Conservation (phyloP, 2,329 filamentous ascomycete species). For the Escovopsis weberi region DNA sequence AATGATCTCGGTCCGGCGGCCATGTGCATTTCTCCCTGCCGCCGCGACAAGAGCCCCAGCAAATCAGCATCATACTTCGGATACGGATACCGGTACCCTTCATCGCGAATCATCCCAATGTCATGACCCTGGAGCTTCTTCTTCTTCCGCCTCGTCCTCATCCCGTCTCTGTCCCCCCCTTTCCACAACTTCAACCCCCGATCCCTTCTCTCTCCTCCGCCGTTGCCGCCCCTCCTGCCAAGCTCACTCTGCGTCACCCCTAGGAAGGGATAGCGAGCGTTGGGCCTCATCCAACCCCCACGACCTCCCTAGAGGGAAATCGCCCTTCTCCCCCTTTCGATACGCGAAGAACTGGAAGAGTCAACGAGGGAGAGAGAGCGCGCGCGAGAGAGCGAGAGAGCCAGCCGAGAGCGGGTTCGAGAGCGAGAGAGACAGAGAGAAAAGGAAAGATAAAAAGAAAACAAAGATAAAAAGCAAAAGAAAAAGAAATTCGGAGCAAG, state of each 20-base stretch:
- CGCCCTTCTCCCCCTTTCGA: background rate
- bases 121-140: constrained; percentile 1
- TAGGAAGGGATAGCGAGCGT: background rate
- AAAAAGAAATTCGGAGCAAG: background rate
- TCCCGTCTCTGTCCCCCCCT: constrained; percentile 1
- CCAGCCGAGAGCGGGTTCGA: no score
- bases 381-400: no score
- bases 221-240: constrained; percentile 3
- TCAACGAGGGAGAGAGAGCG: no score
- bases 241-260: constrained; percentile 4
- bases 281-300: constrained; percentile 1
- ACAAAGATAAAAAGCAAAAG: no score
- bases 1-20: background rate
- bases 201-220: background rate
- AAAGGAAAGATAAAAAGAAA: no score
- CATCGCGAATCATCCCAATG: constrained; percentile 2
- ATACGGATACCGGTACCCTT: background rate
- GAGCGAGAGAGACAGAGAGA: no score
- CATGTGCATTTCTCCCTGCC: background rate
- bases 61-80: background rate
- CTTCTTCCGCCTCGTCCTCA: constrained; percentile 1
- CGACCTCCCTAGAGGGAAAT: background rate
- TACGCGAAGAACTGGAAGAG: background rate
- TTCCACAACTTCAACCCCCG: background rate
- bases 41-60: background rate